These are phyloP conservation scores for Sarocladium strictum DNA, from an alignment of 2,329 filamentous ascomycete genomes.

Conservation along the genomic window DNA sequence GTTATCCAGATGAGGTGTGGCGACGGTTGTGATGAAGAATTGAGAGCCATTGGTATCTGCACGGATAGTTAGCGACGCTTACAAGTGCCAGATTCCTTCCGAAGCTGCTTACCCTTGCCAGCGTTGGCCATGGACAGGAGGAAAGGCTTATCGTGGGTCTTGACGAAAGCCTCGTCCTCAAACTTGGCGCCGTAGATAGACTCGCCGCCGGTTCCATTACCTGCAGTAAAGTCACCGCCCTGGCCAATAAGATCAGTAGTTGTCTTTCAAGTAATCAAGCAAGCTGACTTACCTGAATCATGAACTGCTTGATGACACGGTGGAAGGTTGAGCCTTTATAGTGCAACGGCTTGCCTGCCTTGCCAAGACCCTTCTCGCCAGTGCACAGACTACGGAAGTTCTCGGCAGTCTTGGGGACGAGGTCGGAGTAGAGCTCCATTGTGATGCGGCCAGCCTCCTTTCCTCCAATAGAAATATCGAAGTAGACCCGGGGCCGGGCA, in stretches of 20 bases:
- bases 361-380: conserved; percentile 83
- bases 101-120: conserved; percentile 63
- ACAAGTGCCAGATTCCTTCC: background rate
- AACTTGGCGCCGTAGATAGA: conserved; percentile 98
- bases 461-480: conserved; percentile 81
- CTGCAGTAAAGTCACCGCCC: conserved; percentile 92
- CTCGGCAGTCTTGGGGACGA: conserved; percentile 91
- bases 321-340: conserved; percentile 95
- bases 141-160: conserved; percentile 90
- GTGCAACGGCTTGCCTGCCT: conserved; percentile 76
- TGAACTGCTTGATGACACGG: conserved; percentile 96
- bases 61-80: background rate
- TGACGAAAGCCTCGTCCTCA: conserved; percentile 89
- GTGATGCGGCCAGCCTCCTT: conserved; percentile 69
- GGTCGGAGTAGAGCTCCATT: conserved; percentile 72
- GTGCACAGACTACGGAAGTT: conserved; percentile 96
- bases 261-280: background rate
- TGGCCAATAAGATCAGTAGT: conserved; percentile 35
- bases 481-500: conserved; percentile 78
- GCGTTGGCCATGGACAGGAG: conserved; percentile 97
- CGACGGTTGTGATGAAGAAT: conserved; percentile 95
- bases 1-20: conserved; percentile 88
- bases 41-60: conserved; percentile 90
- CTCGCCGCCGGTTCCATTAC: conserved; percentile 92
- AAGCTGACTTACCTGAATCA: conserved; percentile 54